These are phyloP conservation scores for Endotrypanum monterogeii DNA, from an alignment of 208 protist genomes.

Conservation along the genomic window DNA sequence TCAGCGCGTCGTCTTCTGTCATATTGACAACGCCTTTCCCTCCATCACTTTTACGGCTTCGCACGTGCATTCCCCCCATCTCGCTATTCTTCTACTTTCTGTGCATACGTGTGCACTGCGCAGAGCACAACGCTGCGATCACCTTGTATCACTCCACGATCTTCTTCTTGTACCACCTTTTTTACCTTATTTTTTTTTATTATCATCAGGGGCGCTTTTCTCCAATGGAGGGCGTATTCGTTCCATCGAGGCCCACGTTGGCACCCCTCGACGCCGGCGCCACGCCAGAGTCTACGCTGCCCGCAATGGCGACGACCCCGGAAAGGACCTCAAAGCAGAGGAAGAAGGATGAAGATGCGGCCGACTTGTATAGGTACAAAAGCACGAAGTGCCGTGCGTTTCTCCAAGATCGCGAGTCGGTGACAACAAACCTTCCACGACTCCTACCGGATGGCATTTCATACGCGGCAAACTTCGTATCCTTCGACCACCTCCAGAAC, in stretches of 20 bases:
- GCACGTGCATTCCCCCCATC: no score
- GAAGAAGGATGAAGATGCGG: slow-evolving; percentile 27
- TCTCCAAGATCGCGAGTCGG: slow-evolving; percentile 59
- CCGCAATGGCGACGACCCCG: not conserved
- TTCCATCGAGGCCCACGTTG: not conserved
- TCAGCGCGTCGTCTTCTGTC: no score
- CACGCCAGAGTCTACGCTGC: not conserved
- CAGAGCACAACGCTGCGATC: no score
- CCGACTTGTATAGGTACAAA: slow-evolving; percentile 70
- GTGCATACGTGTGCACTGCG: no score
- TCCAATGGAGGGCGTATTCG: not conserved
- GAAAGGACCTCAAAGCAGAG: not conserved
- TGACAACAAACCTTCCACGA: slow-evolving; percentile 51
- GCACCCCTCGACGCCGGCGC: not conserved
- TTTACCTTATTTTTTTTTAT: no score
- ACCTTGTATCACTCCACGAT: no score
- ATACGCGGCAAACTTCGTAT: slow-evolving; percentile 89
- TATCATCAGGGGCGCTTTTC: not conserved
- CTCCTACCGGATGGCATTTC: slow-evolving; percentile 84
- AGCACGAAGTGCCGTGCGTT: slow-evolving; percentile 65
- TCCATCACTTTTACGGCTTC: no score
- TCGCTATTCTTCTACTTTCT: not conserved
- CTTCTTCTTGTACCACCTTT: not conserved
- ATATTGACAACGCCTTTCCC: no score
- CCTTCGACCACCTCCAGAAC: slow-evolving; percentile 78